Conservation (phyloP, 345 rosid species). For the Hibiscus mutabilis region DNA sequence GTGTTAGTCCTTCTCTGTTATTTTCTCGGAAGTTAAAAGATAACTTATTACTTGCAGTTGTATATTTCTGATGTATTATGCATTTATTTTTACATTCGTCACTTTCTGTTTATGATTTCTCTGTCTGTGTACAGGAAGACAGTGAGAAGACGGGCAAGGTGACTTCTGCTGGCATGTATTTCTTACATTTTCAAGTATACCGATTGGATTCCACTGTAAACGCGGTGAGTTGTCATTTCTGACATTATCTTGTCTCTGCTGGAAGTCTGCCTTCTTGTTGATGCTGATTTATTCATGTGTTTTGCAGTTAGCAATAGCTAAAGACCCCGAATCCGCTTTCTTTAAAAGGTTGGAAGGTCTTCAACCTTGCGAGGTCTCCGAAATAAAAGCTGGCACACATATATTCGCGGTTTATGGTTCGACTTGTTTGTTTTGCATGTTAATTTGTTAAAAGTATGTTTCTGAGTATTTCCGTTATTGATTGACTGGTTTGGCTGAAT, state of each 20-base stretch:
- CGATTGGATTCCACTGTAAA: slow-evolving; percentile 93
- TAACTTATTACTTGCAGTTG: not conserved
- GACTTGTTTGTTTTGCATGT: slow-evolving; percentile 16
- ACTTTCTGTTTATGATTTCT: not conserved
- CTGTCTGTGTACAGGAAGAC: slow-evolving; percentile 64
- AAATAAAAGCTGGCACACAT: slow-evolving; percentile 95
- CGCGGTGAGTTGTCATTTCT: slow-evolving; percentile 39
- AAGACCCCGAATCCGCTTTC: slow-evolving; percentile 98
- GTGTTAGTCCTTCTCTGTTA: not conserved
- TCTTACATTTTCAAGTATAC: slow-evolving; percentile 98
- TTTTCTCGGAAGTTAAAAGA: slow-evolving; percentile 2
- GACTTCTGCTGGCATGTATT: slow-evolving; percentile 98
- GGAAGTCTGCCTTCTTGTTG: not conserved
- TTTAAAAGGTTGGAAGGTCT: slow-evolving; percentile 97
- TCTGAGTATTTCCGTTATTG: not conserved
- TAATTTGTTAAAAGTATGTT: not conserved
- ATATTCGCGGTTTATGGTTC: slow-evolving; percentile 97
- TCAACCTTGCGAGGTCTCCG: slow-evolving; percentile 96
- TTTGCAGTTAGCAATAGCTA: slow-evolving; percentile 87
- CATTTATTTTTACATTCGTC: not conserved
- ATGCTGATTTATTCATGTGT: slow-evolving; percentile 5
- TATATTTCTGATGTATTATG: not conserved
- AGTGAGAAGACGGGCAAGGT: slow-evolving; percentile 95
- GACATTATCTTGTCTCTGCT: slow-evolving; percentile 3
- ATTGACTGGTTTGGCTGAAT: slow-evolving; percentile 20